Conservation (phyloP, 129 eudicot genomes). For the carrot (Daucus carota) region DH1_v3.0 NC_030386.2:22148501-22149000, state of each 20-base stretch:
- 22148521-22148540: slow-evolving; percentile 78
- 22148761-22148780: slow-evolving; percentile 85
- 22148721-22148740: slow-evolving; percentile 87
- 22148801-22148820: not conserved
- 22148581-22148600: slow-evolving; percentile 78
- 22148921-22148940: slow-evolving; percentile 25
- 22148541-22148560: slow-evolving; percentile 70
- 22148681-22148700: slow-evolving; percentile 58
- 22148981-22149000: slow-evolving; percentile 74
- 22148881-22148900: not conserved
- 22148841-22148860: not conserved
- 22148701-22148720: slow-evolving; percentile 85
- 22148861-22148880: no score
- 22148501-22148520: slow-evolving; percentile 53
- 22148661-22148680: slow-evolving; percentile 7
- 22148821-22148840: not conserved
- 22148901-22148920: not conserved
- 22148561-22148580: slow-evolving; percentile 65
- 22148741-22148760: slow-evolving; percentile 55
- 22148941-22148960: slow-evolving; percentile 56
- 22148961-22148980: slow-evolving; percentile 77
- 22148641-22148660: not conserved
- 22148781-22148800: slow-evolving; percentile 86
- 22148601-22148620: not conserved
- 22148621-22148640: not conserved